Base-by-base conservation (phyloP, 2,329 filamentous ascomycete species). In the Rutstroemia sp. region DNA sequence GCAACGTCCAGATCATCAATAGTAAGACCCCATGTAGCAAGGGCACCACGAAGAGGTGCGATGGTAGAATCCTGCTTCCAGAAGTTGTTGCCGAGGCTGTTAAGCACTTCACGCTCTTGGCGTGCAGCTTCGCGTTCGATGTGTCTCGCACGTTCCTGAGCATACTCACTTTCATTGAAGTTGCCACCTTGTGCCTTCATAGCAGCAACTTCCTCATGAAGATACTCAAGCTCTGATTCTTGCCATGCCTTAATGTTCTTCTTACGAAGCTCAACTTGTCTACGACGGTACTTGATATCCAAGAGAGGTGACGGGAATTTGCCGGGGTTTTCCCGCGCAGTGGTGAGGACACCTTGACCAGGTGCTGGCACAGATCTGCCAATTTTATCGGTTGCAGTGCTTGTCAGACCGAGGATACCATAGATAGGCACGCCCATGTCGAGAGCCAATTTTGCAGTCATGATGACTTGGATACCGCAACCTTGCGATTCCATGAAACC, bases 401-500 rank as follows among this genome's bases (percentile, higher is more conserved):
- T 90, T 44, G 92, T 96, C 69, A 96, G 82, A 58, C 89, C 95
- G 67, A 99, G 76, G 61, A 99, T 83, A 79, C 92, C 92, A 69
- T 99, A 91, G 69, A 99, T 97, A 12, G 94, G 94, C 25, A 99
- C 90, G 73, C 94, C 94, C 94, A 99, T 99, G 62, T 99, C 94
- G 54, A 99, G 78, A 45, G 94, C 94, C 63, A 99, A 85, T 76
- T 88, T 89, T 56, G 92, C 94, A 61, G 89, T 95, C 94, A 99
- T 99, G 74, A 99, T 92, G 68, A 99, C 81, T 75, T 99, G 94
- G 73, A 99, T 86, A 87, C 95, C 94, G 68, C 91, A 95, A 70
- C 94, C 94, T 75, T 99, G 94, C 3, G 95, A 96, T 75, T 99
- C 94, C 94, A 99, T 97, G 79, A 99, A 99, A 51, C 94, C 94